Base-by-base conservation (phyloP, 768 basidiomycete species). In the Kwoniella dendrophila region DNA sequence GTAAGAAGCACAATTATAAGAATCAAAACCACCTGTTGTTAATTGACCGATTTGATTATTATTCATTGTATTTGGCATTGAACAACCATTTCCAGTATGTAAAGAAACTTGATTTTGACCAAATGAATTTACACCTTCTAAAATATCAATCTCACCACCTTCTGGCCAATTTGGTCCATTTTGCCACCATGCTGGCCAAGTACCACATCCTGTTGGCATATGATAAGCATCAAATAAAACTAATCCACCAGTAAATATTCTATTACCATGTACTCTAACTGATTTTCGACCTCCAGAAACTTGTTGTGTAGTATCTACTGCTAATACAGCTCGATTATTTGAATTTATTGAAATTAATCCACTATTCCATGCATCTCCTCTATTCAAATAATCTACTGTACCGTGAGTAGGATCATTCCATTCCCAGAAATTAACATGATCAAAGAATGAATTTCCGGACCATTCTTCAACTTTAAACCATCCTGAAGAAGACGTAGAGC, bases 201-300 rank as follows among this genome's bases (percentile, higher is more conserved):
- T 87, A 36, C 87, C 92, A 78, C 92, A 94, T 14, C 92, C 92
- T 0, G 87, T 86, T 7, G 92, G 92, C 88, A 93, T 91, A 76
- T 95, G 92, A 26, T 86, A 83, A 26, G 90, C 85, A 78, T 94
- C 91, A 83, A 93, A 83, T 47, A 93, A 82, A 64, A 92, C 82
- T 34, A 96, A 82, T 30, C 92, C 92, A 10, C 87, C 80, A 49
- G 75, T 77, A 68, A 68, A 78, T 11, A 69, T 62, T 55, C 49
- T 67, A 85, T 86, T 67, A 12, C 74, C 74, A 71, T 78, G 77
- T 20, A 97, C 88, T 65, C 93, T 87, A 38, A 95, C 83, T 66
- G 88, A 88, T 77, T 86, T 83, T 62, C 93, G 85, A 56, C 84
- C 88, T 40, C 76, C 84, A n/a, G 83, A 71, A 32, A 93, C 88